Base-by-base conservation (phyloP, 129 eudicot genomes). In the Centaurea solstitialis region DNA sequence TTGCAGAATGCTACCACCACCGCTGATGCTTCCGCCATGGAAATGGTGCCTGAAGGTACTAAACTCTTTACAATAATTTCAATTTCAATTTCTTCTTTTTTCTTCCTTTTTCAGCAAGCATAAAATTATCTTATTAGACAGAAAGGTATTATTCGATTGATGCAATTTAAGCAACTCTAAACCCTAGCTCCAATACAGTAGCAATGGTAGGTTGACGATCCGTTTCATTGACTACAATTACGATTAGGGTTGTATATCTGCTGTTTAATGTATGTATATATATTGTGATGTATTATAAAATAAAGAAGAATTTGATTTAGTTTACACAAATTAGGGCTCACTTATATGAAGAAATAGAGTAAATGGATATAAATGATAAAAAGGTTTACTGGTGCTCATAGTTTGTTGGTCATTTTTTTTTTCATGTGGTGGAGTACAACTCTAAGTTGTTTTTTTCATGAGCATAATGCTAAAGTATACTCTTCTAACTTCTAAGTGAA, bases 21-120 rank as follows among this genome's bases (percentile, higher is more conserved):
- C 73, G 82, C 64, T 33, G 74, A 69, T 50, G 41, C 76, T 30
- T 74, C 80, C 62, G 81, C 86, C 68, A 76, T 82, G 82, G 86
- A 82, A 70, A 82, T 68, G 8, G 71, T 82, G 9, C 23, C 81
- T 12, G 80, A 81, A 47, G 47, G 85, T n/a, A n/a, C n/a, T 81
- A 18, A 81, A 79, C 68, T 74, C 68, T 30, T 10, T 11, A 47
- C 0, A 50, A 35, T 13, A 35, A 33, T 4, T 33, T 43, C 9
- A 38, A 22, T 70, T 13, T 70, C n/a, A n/a, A 70, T 37, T 37
- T 37, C 1, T 70, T 24, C 18, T 62, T 62, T 30, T 3, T 30
- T 30, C 35, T 3, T 3, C n/a, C n/a, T n/a, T n/a, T n/a, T n/a
- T n/a, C n/a, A n/a, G n/a, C n/a, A n/a, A n/a, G n/a, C 3, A 3